Percentiles rank a stretch among this genome's conserved stretches.
Evolutionary conservation across 345 rosid genomes (phyloP).

Genomic region (Euclidium syriacum): DNA sequence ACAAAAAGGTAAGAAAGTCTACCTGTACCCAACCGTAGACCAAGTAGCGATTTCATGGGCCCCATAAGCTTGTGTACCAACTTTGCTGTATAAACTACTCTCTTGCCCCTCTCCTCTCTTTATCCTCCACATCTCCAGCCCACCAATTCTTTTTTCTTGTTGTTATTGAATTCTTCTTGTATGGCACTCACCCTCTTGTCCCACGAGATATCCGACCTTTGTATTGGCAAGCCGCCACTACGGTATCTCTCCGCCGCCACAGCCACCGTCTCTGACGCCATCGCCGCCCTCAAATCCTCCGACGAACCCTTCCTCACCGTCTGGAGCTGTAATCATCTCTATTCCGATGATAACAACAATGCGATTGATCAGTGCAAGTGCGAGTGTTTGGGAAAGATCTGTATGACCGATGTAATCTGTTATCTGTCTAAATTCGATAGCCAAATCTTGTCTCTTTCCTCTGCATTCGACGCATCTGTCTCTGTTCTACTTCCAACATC

Average conservation of each 20-base stretch:
- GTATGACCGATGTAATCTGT: slow-evolving; percentile 85
- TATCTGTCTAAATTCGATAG: slow-evolving; percentile 54
- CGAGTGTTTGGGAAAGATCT: slow-evolving; percentile 77
- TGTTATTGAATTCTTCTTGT: background rate
- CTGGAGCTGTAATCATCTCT: slow-evolving; percentile 65
- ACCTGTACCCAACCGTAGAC: slow-evolving; percentile 20
- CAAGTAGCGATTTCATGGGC: background rate
- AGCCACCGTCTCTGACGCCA: slow-evolving; percentile 46
- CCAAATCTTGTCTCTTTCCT: slow-evolving; percentile 41
- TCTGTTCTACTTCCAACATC: slow-evolving; percentile 55
- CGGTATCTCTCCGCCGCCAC: slow-evolving; percentile 42
- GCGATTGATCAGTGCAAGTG: slow-evolving; percentile 35
- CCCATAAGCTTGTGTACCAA: background rate
- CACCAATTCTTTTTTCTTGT: background rate
- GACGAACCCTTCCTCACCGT: slow-evolving; percentile 60
- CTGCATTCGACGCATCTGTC: slow-evolving; percentile 54
- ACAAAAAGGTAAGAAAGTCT: background rate
- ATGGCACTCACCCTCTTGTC: slow-evolving; percentile 28
- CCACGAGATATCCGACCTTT: slow-evolving; percentile 59
- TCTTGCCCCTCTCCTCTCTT: background rate
- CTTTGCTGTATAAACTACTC: slow-evolving; percentile 22
- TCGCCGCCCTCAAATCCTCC: slow-evolving; percentile 52
- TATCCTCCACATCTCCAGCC: background rate
- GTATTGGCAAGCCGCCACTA: slow-evolving; percentile 91
- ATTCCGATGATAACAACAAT: slow-evolving; percentile 4